Conservation (phyloP, 2,329 filamentous ascomycete genomes). For the Fusarium buharicum region DNA sequence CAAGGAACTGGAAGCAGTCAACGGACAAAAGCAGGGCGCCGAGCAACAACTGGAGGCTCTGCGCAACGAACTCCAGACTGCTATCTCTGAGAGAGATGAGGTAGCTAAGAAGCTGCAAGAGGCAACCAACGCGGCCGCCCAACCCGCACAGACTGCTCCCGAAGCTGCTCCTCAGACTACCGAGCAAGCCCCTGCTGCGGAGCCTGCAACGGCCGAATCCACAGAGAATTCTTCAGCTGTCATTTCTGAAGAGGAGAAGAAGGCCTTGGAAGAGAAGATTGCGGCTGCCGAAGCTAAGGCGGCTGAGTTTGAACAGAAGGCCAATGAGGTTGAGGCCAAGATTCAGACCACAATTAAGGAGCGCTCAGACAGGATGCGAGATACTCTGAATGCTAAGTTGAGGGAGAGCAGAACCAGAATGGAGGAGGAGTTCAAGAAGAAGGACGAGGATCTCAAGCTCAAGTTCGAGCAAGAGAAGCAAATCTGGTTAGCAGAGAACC, state of each 20-base stretch:
- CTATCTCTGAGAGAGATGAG: conserved; percentile 72
- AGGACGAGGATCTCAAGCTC: conserved; percentile 63
- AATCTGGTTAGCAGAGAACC: conserved; percentile 68
- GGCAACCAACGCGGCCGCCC: conserved; percentile 35
- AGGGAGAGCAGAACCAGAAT: conserved; percentile 69
- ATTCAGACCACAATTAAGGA: conserved; percentile 70
- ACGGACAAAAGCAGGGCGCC: conserved; percentile 74
- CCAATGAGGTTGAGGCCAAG: conserved; percentile 70
- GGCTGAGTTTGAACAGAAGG: conserved; percentile 71
- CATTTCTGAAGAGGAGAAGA: conserved; percentile 67
- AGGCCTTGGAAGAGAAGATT: conserved; percentile 70
- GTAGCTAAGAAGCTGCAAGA: conserved; percentile 57
- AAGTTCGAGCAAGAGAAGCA: conserved; percentile 71
- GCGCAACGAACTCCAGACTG: conserved; percentile 68
- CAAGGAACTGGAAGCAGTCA: conserved; percentile 73
- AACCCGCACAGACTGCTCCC: conserved; percentile 55
- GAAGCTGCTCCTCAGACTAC: conserved; percentile 52
- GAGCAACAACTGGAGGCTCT: conserved; percentile 69
- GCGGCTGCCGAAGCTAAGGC: conserved; percentile 69
- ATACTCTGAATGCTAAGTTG: conserved; percentile 74
- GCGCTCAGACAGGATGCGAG: conserved; percentile 76
- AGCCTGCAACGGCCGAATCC: conserved; percentile 29
- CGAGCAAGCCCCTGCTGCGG: conserved; percentile 29
- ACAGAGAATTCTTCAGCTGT: conserved; percentile 21
- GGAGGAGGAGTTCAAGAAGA: conserved; percentile 64